Base-by-base conservation (phyloP, 2,329 filamentous ascomycete genomes). In the Triangularia setosa region DNA sequence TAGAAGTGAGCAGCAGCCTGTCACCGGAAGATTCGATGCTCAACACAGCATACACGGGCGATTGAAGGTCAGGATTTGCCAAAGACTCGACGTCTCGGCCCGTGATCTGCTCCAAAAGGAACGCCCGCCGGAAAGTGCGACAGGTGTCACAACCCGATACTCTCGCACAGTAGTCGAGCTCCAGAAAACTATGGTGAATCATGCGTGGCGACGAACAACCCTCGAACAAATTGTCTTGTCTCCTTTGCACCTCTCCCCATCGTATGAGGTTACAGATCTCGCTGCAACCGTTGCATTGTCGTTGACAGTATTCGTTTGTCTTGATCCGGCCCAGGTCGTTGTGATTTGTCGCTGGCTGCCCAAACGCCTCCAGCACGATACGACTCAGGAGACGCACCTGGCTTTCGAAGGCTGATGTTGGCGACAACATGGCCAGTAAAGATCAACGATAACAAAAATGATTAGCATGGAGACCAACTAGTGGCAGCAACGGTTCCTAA, bases 51-150 rank as follows among this genome's bases (percentile, higher is more conserved):
- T 65, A 54, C 9, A 71, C 25, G 2, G 69, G 70, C 63, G 64
- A 65, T 61, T 70, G 67, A 12, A 67, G 64, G 30, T 66, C 65
- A 6, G 56, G 40, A 30, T 68, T 48, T 11, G 57, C 55, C 3
- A 71, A 52, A 21, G 65, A 55, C 48, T 69, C 63, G 1, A 64
- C 67, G 25, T 68, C 70, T 6, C 53, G 62, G 11, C 64, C 64
- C 0, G 69, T 71, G 60, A 70, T 69, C 23, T 70, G 69, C 6
- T 69, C 65, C 14, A 71, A 56, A 21, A 71, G 66, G 40, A 71
- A 69, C 18, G 64, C 70, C 25, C 69, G 70, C 5, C 66, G 68
- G 2, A 70, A 40, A n/a, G 62, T 40, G 23, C 66, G 68, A 63
- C 70, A 71, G 2, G 69, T 69, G 30, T 70, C 68, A 53, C 70